Evolutionary conservation across 805 yeast species (phyloP).

Genomic region (Saccharomycopsis sp.): DNA sequence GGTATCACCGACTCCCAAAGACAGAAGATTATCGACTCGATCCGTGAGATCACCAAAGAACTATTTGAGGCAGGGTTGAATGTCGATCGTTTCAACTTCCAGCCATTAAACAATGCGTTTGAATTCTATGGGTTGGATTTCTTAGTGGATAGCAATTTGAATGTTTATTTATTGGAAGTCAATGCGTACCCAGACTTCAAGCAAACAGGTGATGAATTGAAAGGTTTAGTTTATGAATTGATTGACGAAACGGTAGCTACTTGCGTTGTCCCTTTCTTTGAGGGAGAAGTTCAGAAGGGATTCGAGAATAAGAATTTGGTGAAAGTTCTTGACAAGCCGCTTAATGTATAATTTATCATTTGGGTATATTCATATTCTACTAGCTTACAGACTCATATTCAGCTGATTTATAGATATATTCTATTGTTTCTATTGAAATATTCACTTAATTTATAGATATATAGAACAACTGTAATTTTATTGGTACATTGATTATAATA

Average conservation of each 20-base stretch:
- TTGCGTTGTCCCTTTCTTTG: constrained; percentile 45
- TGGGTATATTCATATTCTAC: background rate
- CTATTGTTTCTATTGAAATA: background rate
- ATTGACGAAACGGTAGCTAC: constrained; percentile 49
- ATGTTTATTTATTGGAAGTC: constrained; percentile 69
- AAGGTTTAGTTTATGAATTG: constrained; percentile 55
- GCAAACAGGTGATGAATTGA: constrained; percentile 82
- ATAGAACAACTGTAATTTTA: background rate
- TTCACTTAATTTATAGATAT: background rate
- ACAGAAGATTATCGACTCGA: constrained; percentile 41
- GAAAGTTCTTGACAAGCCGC: constrained; percentile 32
- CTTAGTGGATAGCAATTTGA: constrained; percentile 50
- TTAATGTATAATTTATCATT: constrained; percentile 1
- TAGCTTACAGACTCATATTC: background rate
- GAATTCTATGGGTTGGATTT: constrained; percentile 91
- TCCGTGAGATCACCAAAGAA: constrained; percentile 60
- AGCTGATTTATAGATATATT: background rate
- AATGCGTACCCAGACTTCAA: constrained; percentile 96
- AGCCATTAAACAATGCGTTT: constrained; percentile 71
- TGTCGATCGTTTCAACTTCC: constrained; percentile 80
- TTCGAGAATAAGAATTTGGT: constrained; percentile 26
- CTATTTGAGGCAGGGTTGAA: constrained; percentile 73
- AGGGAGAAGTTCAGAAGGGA: constrained; percentile 9
- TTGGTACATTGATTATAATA: background rate
- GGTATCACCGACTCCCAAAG: constrained; percentile 31